A percentile compares a stretch with the other conserved stretches of the same genome.
Evolutionary conservation across 139 green algal genomes (phyloP).

Genomic region (Chlorella sp.): DNA sequence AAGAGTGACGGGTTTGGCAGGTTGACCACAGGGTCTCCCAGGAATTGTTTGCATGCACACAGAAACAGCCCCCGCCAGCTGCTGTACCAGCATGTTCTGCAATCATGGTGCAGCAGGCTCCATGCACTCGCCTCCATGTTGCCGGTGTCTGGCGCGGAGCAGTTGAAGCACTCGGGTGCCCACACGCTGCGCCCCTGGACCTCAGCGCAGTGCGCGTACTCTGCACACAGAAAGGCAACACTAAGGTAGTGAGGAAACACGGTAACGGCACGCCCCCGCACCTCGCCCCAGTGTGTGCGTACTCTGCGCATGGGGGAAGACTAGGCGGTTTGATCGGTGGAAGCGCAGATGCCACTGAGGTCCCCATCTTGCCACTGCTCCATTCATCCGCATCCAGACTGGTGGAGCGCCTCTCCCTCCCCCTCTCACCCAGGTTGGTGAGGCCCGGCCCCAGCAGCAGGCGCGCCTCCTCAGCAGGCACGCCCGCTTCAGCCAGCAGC

Average conservation of each 20-base stretch:
- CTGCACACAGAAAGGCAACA: conserved; percentile 20
- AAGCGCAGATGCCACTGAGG: no score
- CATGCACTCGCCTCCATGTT: conserved; percentile 95
- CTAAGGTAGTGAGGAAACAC: no score
- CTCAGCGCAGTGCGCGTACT: conserved; percentile 91
- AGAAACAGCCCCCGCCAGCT: not conserved
- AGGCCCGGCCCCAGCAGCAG: conserved; percentile 81
- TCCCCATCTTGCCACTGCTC: no score
- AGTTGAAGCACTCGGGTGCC: conserved; percentile 98
- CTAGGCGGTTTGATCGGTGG: no score
- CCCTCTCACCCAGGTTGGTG: conserved; percentile 68
- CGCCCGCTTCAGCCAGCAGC: conserved; percentile 13
- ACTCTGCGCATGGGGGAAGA: not conserved
- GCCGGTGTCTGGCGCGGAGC: conserved; percentile 96
- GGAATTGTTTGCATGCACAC: not conserved
- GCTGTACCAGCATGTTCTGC: no score
- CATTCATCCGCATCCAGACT: no score
- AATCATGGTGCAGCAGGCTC: not conserved
- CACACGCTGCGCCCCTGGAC: conserved; percentile 68
- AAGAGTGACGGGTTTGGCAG: not conserved
- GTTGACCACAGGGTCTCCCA: not conserved
- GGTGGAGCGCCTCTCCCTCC: no score
- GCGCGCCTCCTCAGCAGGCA: not conserved
- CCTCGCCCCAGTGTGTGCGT: no score
- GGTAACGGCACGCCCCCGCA: no score